phyloP scores from a whole-genome alignment of 1,284 basidiomycete species.

The Malassezia globosa region DNA sequence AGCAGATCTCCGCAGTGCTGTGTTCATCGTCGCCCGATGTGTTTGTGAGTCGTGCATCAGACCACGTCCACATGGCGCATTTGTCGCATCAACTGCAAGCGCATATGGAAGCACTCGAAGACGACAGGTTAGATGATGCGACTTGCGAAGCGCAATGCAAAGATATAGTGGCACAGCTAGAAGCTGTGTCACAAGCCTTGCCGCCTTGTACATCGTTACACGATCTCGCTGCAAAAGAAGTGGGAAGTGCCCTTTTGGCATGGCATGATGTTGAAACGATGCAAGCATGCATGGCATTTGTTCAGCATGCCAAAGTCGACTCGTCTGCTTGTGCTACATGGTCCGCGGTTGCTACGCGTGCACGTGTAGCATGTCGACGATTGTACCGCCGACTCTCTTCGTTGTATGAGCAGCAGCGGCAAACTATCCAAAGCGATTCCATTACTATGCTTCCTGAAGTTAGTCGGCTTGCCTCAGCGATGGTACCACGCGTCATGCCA shows the following conservation, averaged over 20 bases:
- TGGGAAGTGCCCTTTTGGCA: conserved; percentile 36
- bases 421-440: conserved; percentile 33
- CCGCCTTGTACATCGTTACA: conserved; percentile 56
- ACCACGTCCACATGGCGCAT: conserved; percentile 72
- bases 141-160: conserved; percentile 79
- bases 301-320: conserved; percentile 29
- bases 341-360: background rate
- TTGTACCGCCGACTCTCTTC: conserved; percentile 32
- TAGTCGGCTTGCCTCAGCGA: conserved; percentile 27
- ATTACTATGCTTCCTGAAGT: conserved; percentile 32
- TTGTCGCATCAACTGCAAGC: conserved; percentile 70
- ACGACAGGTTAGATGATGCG: conserved; percentile 52
- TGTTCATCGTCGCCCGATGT: conserved; percentile 27
- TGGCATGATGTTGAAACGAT: conserved; percentile 44
- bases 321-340: conserved; percentile 13
- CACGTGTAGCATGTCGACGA: conserved; percentile 16
- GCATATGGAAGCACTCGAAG: conserved; percentile 58
- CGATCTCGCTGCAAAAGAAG: conserved; percentile 40
- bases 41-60: conserved; percentile 56
- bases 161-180: conserved; percentile 44
- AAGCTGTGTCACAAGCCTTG: conserved; percentile 29
- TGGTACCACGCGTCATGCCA: conserved; percentile 30
- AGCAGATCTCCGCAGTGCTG: conserved; percentile 39
- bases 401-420: conserved; percentile 32
- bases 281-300: conserved; percentile 31